Evolutionary conservation across 2,329 filamentous ascomycete species (phyloP).

Genomic region (Didymella segeticola): DNA sequence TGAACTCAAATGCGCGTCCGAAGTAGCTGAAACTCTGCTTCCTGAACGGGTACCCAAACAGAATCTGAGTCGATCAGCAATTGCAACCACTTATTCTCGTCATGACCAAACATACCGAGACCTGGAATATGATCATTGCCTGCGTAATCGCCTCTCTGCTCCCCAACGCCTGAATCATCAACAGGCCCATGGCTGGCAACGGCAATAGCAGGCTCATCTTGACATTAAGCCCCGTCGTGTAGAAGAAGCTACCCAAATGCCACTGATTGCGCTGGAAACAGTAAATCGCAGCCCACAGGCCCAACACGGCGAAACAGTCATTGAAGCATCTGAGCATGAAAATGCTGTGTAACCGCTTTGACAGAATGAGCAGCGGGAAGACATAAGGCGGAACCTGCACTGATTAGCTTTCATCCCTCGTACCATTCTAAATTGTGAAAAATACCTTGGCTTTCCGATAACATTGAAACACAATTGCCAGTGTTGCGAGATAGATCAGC

Average conservation of each 20-base stretch:
- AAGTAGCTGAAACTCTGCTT: conserved; percentile 75
- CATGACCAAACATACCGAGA: conserved; percentile 67
- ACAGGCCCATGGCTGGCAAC: conserved; percentile 78
- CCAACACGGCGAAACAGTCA: conserved; percentile 86
- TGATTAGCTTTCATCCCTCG: neutral
- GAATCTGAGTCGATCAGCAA: conserved; percentile 49
- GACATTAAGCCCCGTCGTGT: conserved; percentile 81
- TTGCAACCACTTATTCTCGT: neutral
- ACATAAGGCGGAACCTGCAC: conserved; percentile 81
- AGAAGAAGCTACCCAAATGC: conserved; percentile 74
- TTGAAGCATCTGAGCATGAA: conserved; percentile 95
- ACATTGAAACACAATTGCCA: conserved; percentile 80
- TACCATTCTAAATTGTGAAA: neutral
- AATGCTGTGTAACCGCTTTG: conserved; percentile 91
- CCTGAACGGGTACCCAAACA: conserved; percentile 71
- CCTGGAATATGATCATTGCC: conserved; percentile 73
- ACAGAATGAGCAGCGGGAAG: conserved; percentile 82
- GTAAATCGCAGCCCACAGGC: conserved; percentile 82
- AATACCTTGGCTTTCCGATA: conserved; percentile 76
- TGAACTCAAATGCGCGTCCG: conserved; percentile 85
- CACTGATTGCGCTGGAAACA: conserved; percentile 77
- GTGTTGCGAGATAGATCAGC: conserved; percentile 75
- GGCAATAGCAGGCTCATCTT: conserved; percentile 93
- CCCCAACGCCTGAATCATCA: conserved; percentile 77
- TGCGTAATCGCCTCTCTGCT: conserved; percentile 70